Conservation (phyloP, 306 rosid genomes). For the Acmispon strigosus region DNA sequence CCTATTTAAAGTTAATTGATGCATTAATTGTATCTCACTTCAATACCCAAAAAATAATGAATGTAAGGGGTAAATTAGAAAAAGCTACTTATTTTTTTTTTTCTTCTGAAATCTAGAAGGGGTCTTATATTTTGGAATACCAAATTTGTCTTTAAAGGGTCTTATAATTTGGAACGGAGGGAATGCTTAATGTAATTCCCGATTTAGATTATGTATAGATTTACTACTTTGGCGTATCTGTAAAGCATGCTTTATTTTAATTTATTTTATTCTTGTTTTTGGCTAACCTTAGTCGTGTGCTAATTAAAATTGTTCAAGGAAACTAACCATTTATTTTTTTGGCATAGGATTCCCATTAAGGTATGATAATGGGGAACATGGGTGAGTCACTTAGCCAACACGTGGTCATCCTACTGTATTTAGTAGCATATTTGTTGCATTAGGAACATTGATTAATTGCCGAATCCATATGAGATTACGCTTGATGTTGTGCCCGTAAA, state of each 20-base stretch:
- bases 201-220: no score
- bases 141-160: no score
- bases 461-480: conserved; percentile 1
- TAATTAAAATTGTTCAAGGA: conserved; percentile 15
- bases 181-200: no score
- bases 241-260: not conserved
- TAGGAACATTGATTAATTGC: conserved; percentile 28
- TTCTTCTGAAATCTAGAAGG: no score
- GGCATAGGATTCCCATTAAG: conserved; percentile 37
- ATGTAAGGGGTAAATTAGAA: no score
- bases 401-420: conserved; percentile 25
- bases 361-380: conserved; percentile 35
- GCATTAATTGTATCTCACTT: no score
- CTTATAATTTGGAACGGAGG: no score
- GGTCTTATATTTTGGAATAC: no score
- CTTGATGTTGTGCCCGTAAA: conserved; percentile 24
- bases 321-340: conserved; percentile 11
- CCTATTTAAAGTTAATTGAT: no score
- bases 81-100: no score
- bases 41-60: no score
- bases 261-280: not conserved
- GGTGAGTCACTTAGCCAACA: conserved; percentile 39
- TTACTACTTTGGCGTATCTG: not conserved
- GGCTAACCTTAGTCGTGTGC: conserved; percentile 22
- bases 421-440: conserved; percentile 23